phyloP scores from a whole-genome alignment of 345 rosid species.

The Dovyalis caffra region DNA sequence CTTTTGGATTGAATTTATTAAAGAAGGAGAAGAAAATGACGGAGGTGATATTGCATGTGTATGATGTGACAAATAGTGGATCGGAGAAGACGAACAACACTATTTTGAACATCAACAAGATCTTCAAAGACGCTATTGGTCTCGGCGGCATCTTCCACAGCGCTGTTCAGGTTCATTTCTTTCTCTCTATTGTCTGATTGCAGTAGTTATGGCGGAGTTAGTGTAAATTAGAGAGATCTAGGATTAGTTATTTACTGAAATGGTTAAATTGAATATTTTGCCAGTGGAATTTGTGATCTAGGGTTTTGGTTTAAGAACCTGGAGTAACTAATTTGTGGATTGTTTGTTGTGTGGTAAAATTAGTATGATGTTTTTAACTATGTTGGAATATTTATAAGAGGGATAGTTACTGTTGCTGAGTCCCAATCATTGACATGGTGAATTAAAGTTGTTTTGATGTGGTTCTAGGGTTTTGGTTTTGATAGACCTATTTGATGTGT shows the following conservation, averaged over 20 bases:
- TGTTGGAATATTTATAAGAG: not conserved
- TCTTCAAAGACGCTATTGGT: slow-evolving; percentile 94
- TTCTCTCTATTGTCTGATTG: not conserved
- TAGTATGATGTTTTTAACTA: not conserved
- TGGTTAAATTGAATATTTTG: not conserved
- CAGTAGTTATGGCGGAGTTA: not conserved
- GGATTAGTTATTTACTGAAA: not conserved
- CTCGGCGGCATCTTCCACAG: slow-evolving; percentile 98
- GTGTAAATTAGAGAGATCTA: not conserved
- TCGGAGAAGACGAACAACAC: slow-evolving; percentile 94
- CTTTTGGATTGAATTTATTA: not conserved
- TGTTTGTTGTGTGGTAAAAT: not conserved
- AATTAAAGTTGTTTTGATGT: too few species aligned
- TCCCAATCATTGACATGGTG: not conserved
- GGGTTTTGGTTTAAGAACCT: slow-evolving; percentile 2
- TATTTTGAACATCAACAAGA: slow-evolving; percentile 81
- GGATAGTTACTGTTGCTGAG: not conserved
- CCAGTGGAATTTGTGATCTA: slow-evolving; percentile 23
- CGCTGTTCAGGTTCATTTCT: slow-evolving; percentile 74
- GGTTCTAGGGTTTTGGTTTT: not conserved
- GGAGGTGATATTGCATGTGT: slow-evolving; percentile 82
- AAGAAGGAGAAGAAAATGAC: slow-evolving; percentile 39
- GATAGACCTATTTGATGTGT: not conserved
- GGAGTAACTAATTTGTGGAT: not conserved
- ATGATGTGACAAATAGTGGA: slow-evolving; percentile 95